Evolutionary conservation across 768 basidiomycete species (phyloP), one percentile per base, ranked within the genome.

Genomic region (Leucosporidium yakuticum): DNA sequence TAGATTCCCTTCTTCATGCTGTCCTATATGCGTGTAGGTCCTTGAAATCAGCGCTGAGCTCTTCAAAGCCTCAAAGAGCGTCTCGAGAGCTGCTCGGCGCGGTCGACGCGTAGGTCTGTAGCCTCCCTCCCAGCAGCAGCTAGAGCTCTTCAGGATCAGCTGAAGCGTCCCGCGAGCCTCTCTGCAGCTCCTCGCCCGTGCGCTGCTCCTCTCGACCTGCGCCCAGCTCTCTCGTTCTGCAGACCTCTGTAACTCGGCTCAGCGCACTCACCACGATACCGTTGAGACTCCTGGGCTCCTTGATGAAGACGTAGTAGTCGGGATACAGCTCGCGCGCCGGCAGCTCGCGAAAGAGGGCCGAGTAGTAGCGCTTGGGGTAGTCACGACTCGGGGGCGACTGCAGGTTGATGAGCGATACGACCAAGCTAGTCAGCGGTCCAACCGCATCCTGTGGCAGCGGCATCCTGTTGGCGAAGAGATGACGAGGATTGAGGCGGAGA

Each of bases 281-380:
- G n/a, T 67, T 61, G 19, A 73, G 48, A 23, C 54, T 55, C 20
- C 65, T 31, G 3, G 71, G 71, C 47, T 73, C 62, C 34, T 62
- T 67, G 65, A 73, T 73, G 17, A 69, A n/a, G 21, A 62, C 19
- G 61, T 69, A 69, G 63, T 73, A 73, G 47, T 73, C 71, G 5
- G 71, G 65, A 48, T 73, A 73, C 17, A 34, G 25, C 14, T 9
- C 15, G 5, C 65, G 65, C 60, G 62, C 65, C 29, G 71, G 71
- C 5, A 73, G 65, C 60, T 73, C 71, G 54, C 68, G 62, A 48
- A 73, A 73, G 68, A 72, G 68, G 58, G 36, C 44, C 32, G 70
- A 65, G 60, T 68, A 68, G 58, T 25, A 66, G 34, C 70, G 70
- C 48, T 57, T 66, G 21, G 23, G 34, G 34, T 53, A 48, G 34